Base-by-base conservation (phyloP, 257 asterid genomes). In the Plantago ovata region DNA sequence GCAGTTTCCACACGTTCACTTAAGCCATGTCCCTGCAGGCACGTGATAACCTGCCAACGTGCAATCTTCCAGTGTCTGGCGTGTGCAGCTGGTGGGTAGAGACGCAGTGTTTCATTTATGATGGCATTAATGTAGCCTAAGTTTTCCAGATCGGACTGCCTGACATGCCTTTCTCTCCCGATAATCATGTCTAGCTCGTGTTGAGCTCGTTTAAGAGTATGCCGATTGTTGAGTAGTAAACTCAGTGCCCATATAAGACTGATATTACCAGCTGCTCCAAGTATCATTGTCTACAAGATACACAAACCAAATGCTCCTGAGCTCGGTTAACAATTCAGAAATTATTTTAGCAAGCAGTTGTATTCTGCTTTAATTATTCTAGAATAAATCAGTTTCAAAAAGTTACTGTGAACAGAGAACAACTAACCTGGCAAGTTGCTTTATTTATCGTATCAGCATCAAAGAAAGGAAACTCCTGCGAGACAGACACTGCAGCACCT, bases 1-100 rank as follows among this genome's bases (percentile, higher is more conserved):
- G 86, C 39, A 75, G 55, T 38, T 77, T 82, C 87, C 80, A 81
- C 0, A 64, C 1, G 62, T 84, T 81, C 9, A 81, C 3, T 68
- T 13, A 1, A 84, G 59, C 16, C 73, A 59, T 0, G 87, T 81
- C 36, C 80, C 85, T 9, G 68, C 73, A 0, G 75, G 75, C 9
- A 81, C 23, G 20, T 75, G 63, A 51, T 77, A 79, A 10, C 81
- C 84, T 0, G 70, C 73, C n/a, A 84, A 38, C 2, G 7, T 28
- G 38, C 85, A 82, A 24, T 81, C 89, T 12, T 73, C 60, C 0
- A 16, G 44, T 0, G 80, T 61, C 24, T 69, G 59, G 0, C 84
- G 68, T 0, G 68, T 1, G 81, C 77, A 3, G 10, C 63, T 0
- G 77, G 56, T 10, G 87, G 80, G 13, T 77, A 69, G 1, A 84